Conservation (phyloP, 148 eudicot species). For the Chenopodium album region DNA sequence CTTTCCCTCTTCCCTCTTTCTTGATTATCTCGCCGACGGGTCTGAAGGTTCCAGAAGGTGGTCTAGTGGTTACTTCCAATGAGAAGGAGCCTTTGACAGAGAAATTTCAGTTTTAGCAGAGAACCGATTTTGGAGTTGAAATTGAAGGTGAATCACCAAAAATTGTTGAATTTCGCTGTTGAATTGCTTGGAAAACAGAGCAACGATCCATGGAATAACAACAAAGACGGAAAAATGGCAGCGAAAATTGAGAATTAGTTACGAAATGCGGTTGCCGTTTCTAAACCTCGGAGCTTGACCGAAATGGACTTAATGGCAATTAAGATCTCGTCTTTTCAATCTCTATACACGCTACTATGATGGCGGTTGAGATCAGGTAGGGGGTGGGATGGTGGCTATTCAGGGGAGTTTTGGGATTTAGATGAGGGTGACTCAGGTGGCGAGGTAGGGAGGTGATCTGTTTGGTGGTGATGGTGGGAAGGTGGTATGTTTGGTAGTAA, state of each 20-base stretch:
- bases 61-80: slow-evolving; percentile 53
- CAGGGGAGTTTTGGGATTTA: no score
- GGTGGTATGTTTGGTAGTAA: no score
- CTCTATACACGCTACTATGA: slow-evolving; percentile 58
- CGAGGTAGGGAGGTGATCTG: no score
- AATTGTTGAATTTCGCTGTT: not conserved
- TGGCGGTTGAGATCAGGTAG: no score
- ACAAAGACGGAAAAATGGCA: slow-evolving; percentile 23
- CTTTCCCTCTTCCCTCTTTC: no score
- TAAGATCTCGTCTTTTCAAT: slow-evolving; percentile 80
- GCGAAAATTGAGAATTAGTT: slow-evolving; percentile 37
- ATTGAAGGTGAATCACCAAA: not conserved
- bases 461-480: no score
- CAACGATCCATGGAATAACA: slow-evolving; percentile 41
- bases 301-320: slow-evolving; percentile 27
- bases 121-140: slow-evolving; percentile 61
- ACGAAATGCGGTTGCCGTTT: slow-evolving; percentile 33
- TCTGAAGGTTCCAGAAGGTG: slow-evolving; percentile 50
- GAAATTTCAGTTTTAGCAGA: slow-evolving; percentile 65
- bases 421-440: no score
- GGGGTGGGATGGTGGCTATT: no score
- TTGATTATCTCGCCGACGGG: slow-evolving; percentile 48
- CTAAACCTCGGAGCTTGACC: slow-evolving; percentile 22
- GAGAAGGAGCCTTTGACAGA: slow-evolving; percentile 53
- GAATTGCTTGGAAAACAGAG: slow-evolving; percentile 7